Percentiles rank a stretch among this genome's conserved stretches.
Conservation (phyloP, 1,139 yeast species). For the Lodderomyces jiufengensis region DNA sequence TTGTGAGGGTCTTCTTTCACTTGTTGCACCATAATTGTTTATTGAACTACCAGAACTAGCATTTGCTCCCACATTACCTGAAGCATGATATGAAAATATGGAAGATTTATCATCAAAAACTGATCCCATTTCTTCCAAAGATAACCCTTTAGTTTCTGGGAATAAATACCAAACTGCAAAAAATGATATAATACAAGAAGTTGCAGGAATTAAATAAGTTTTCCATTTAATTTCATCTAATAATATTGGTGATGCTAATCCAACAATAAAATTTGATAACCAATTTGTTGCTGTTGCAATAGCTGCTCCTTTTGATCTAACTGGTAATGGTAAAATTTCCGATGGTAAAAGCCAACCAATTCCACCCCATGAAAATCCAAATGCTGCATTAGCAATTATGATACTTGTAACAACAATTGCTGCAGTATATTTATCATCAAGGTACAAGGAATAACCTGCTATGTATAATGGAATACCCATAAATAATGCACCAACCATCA, state of each 20-base stretch:
- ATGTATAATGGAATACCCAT: slow-evolving; percentile 71
- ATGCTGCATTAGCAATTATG: slow-evolving; percentile 75
- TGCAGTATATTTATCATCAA: slow-evolving; percentile 63
- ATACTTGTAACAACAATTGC: slow-evolving; percentile 71
- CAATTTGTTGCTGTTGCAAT: slow-evolving; percentile 90
- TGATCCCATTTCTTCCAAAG: slow-evolving; percentile 52
- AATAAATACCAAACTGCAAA: slow-evolving; percentile 50
- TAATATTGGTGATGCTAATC: slow-evolving; percentile 84
- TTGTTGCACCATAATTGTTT: slow-evolving; percentile 22
- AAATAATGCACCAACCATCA: slow-evolving; percentile 69
- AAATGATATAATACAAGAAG: slow-evolving; percentile 66
- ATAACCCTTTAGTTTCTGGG: slow-evolving; percentile 55
- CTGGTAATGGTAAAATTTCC: slow-evolving; percentile 81
- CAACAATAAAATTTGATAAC: slow-evolving; percentile 91
- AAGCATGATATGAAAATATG: slow-evolving; percentile 43
- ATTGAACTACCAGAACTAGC: slow-evolving; percentile 6
- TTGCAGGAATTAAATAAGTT: slow-evolving; percentile 76
- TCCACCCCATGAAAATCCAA: slow-evolving; percentile 92
- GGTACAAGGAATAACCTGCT: slow-evolving; percentile 64
- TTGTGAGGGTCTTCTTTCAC: slow-evolving; percentile 20
- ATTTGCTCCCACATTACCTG: slow-evolving; percentile 14
- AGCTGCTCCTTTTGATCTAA: slow-evolving; percentile 92
- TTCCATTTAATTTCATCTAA: slow-evolving; percentile 77
- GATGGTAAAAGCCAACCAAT: slow-evolving; percentile 86
- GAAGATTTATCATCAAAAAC: slow-evolving; percentile 48